Base-by-base conservation (phyloP, 495 filamentous ascomycete genomes). In the Tuber calosporum region DNA sequence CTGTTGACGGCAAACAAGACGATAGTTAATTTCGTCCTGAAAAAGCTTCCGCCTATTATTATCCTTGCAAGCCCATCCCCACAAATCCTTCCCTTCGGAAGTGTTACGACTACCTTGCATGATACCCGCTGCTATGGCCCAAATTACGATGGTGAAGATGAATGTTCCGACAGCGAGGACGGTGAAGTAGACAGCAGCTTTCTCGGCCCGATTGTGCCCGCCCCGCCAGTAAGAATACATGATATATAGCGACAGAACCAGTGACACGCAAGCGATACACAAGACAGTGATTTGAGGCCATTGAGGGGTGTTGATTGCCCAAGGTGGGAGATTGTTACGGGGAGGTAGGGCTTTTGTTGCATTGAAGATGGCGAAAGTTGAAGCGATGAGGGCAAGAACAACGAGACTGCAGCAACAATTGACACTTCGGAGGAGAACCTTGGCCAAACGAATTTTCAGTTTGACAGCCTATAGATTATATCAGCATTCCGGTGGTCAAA, bases 321-420 rank as follows among this genome's bases (percentile, higher is more conserved):
- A 99, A 20, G 94, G 82, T 6, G 93, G 92, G 66, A 96, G 86
- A 71, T 86, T 89, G 83, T 91, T 95, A 70, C 94, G 89, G 11
- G 89, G 78, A 42, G 94, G 88, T 1, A 98, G 85, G 58, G 80
- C 37, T 77, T 86, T 90, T 39, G 95, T 96, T 22, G 92, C 86
- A 78, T 92, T 91, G 87, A 99, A 99, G 82, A 98, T 91, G 74
- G 88, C 84, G 83, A 99, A 91, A 7, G 92, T 94, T 26, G 92
- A 86, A 5, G 90, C 88, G 68, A 99, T 84, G 84, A 99, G 92
- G 71, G 92, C 85, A 67, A 99, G 87, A 74, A 99, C 92, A 80
- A 99, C 97, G 69, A 97, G 86, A 85, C 91, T 93, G 86, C 95
- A 99, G 83, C 90, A 92, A 83, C 98, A 97, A 87, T 93, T 98